phyloP scores from a whole-genome alignment of 768 basidiomycete species.

The Glaciozyma martinii region DNA sequence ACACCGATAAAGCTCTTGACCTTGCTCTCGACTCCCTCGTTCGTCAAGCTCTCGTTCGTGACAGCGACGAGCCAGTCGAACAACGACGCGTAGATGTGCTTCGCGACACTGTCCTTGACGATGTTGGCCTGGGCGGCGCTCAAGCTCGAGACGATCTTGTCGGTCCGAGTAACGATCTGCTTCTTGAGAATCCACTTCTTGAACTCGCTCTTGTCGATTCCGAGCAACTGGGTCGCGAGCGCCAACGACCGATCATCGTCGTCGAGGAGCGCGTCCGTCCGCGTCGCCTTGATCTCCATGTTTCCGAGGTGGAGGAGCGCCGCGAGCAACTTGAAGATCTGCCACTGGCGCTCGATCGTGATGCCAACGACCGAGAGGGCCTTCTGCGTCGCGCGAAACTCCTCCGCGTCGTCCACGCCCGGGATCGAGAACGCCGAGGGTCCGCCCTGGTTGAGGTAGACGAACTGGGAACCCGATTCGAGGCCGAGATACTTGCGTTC shows the following conservation, averaged over 20 bases:
- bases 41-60: conserved; percentile 91
- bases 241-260: conserved; percentile 71
- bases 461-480: conserved; percentile 79
- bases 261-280: conserved; percentile 73
- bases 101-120: conserved; percentile 91
- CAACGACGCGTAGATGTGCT: conserved; percentile 95
- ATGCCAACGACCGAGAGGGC: conserved; percentile 96
- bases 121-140: conserved; percentile 82
- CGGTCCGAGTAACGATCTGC: conserved; percentile 84
- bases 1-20: conserved; percentile 94
- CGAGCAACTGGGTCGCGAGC: conserved; percentile 78
- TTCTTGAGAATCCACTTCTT: conserved; percentile 99
- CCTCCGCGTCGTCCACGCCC: conserved; percentile 92
- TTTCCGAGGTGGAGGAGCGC: conserved; percentile 96
- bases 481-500: conserved; percentile 92
- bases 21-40: conserved; percentile 77
- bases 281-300: conserved; percentile 72
- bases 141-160: conserved; percentile 86
- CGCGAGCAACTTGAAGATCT: conserved; percentile 82
- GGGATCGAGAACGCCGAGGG: conserved; percentile 71
- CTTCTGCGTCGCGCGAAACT: conserved; percentile 85
- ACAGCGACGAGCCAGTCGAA: conserved; percentile 98
- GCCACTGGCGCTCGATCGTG: conserved; percentile 93
- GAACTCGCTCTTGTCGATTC: conserved; percentile 82
- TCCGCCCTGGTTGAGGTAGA: conserved; percentile 88